Percentiles rank a stretch among this genome's conserved stretches.
phyloP scores from a whole-genome alignment of 2,329 filamentous ascomycete species.

The Hypoxylon sp. region DNA sequence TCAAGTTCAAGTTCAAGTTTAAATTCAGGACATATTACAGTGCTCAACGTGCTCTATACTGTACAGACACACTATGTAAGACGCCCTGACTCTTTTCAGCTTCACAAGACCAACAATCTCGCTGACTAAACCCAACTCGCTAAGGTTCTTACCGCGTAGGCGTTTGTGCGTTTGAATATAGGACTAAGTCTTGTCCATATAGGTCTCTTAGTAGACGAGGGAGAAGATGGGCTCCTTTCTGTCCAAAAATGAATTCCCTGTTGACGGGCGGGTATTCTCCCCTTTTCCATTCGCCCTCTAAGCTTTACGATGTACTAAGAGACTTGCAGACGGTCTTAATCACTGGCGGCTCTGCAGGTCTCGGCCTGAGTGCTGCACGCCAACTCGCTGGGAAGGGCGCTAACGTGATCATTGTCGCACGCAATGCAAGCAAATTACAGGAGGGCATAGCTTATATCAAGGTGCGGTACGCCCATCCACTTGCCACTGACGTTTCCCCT shows the following conservation, averaged over 20 bases:
- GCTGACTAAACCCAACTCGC: neutral
- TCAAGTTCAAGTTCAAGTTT: too few relatives aligned
- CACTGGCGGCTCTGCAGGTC: constrained; percentile 79
- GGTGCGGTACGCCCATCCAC: constrained; percentile 54
- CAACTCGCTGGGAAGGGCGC: constrained; percentile 76
- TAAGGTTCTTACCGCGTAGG: too few relatives aligned
- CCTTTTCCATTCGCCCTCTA: neutral
- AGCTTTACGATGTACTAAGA: neutral
- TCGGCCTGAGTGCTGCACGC: constrained; percentile 74
- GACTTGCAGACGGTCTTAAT: constrained; percentile 73
- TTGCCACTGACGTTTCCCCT: neutral
- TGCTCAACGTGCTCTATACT: too few relatives aligned
- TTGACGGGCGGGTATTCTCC: constrained; percentile 65
- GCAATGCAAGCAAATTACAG: constrained; percentile 72
- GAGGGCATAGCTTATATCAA: constrained; percentile 68
- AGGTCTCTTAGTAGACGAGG: neutral
- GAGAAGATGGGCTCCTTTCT: constrained; percentile 46
- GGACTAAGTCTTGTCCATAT: neutral
- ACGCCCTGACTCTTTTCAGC: too few relatives aligned
- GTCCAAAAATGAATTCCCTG: constrained; percentile 69
- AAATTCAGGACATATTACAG: too few relatives aligned
- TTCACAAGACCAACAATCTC: too few relatives aligned
- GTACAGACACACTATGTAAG: too few relatives aligned
- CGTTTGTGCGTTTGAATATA: neutral
- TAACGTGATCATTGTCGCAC: constrained; percentile 77